phyloP scores from a whole-genome alignment of 1,284 basidiomycete genomes.

The Mycena sp. region DNA sequence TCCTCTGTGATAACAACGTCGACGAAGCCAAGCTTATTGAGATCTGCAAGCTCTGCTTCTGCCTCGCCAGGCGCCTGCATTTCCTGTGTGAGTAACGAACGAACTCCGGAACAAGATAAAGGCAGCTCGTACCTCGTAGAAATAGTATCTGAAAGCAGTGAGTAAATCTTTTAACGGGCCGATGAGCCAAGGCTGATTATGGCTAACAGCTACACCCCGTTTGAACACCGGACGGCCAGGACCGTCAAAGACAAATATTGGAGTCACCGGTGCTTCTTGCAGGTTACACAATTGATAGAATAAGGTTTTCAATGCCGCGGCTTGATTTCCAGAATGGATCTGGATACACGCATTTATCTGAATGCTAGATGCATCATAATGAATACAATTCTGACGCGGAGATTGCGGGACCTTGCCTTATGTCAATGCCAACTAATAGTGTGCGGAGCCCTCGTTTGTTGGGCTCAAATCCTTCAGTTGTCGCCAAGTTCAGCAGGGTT shows the following conservation, averaged over 20 bases:
- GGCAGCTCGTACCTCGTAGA: conserved; percentile 27
- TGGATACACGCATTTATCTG: neutral
- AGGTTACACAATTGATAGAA: conserved; percentile 47
- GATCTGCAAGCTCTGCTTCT: conserved; percentile 42
- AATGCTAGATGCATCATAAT: neutral
- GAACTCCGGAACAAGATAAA: no score
- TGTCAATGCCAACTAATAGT: conserved; percentile 24
- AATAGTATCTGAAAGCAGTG: conserved; percentile 41
- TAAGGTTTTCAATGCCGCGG: conserved; percentile 37
- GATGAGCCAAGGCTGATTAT: conserved; percentile 44
- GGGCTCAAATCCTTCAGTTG: conserved; percentile 5
- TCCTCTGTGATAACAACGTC: conserved; percentile 40
- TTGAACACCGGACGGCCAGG: conserved; percentile 58
- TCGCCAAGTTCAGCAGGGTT: conserved; percentile 12
- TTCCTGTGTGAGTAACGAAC: neutral
- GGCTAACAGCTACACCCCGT: conserved; percentile 48
- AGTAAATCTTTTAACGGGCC: conserved; percentile 46
- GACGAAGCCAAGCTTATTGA: conserved; percentile 34
- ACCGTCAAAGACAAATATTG: conserved; percentile 72
- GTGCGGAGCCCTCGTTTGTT: conserved; percentile 7
- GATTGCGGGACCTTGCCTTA: conserved; percentile 14
- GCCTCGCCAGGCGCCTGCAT: conserved; percentile 4
- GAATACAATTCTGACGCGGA: neutral
- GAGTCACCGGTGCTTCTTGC: conserved; percentile 54
- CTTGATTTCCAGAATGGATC: conserved; percentile 28